Base-by-base conservation (phyloP, 306 rosid species). In the Prunus dulcis region DNA sequence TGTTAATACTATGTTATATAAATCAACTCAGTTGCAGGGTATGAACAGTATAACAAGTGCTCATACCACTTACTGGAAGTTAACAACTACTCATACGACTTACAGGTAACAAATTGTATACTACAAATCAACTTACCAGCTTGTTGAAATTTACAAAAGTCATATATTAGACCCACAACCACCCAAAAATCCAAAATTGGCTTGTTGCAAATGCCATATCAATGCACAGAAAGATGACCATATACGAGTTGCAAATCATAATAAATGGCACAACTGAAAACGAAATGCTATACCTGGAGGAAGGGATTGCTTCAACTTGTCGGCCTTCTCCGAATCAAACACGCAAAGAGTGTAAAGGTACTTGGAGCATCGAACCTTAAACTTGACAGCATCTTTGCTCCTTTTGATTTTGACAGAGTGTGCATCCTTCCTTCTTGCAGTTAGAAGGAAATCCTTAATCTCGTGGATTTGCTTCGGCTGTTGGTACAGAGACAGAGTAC, bases 391-490 rank as follows among this genome's bases (percentile, higher is more conserved):
- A 68, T 87, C 97, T 70, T 82, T 93, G 82, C 89, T 87, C 85
- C 91, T 86, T 87, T 89, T 93, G 74, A 93, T 93, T 68, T 90
- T 93, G 69, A 93, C 92, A 2, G 93, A 87, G 60, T 88, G 90
- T 0, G 97, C 97, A 77, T 93, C 93, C 81, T 90, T 93, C 86
- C 97, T 93, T 75, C 97, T 76, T 9, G 97, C 93, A 43, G 92
- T 93, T 22, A 93, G 89, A 84, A 93, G 97, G 85, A 93, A 93
- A 64, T 93, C 97, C 88, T 93, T 93, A 23, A 93, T 93, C 92
- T 93, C 97, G 0, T 86, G 93, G 74, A 93, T 90, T 89, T 93
- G 96, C 89, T 93, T 93, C 52, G 97, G 97, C 97, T 93, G 84
- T 25, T 60, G 19, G 2, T 55, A 43, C 18, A 65, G 5, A 32